Evolutionary conservation across 352 stramenopile genomes (phyloP), one percentile per base, ranked within the genome.

Genomic region (Phytophthora cactorum): DNA sequence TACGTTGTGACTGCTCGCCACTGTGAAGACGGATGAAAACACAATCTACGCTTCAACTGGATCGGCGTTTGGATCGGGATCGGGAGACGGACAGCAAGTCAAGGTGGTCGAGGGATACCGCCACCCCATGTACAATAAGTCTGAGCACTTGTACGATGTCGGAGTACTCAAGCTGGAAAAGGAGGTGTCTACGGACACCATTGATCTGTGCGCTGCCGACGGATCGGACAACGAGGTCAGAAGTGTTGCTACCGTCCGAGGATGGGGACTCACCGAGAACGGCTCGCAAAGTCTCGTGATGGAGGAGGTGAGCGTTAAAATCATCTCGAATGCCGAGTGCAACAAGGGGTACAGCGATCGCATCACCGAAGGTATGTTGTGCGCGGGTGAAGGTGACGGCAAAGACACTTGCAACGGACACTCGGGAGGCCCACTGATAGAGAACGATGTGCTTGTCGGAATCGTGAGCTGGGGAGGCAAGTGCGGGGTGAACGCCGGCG

Each of bases 1-100:
- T 91, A 91, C 51, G 77, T 93, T 10, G 62, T 91, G 38, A 93
- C 83, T 38, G 86, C 86, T n/a, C 84, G 72, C 6, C 86, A 93
- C 59, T 67, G 79, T 89, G 45, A 82, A 84, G 65, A 75, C 65
- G 39, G 68, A 77, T 44, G 53, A 72, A 28, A 11, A 56, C 32
- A 56, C 66, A 6, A 77, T 86, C 36, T 88, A 81, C 66, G 82
- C 74, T 52, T 89, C 79, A 14, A 73, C 89, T 43, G 79, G 77
- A 25, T 88, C 81, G 8, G 70, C 70, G 41, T 88, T 73, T 58
- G 60, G 64, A 6, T 83, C 53, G 4, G 82, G 81, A 59, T 64
- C 52, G 4, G 54, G 61, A 12, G 71, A 85, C 8, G 82, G 82
- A 36, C 70, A 88, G 65, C 81, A 77, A 36, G 74, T 89, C 27